Evolutionary conservation across 352 stramenopile genomes (phyloP).

Genomic region (Pythium periplocum): DNA sequence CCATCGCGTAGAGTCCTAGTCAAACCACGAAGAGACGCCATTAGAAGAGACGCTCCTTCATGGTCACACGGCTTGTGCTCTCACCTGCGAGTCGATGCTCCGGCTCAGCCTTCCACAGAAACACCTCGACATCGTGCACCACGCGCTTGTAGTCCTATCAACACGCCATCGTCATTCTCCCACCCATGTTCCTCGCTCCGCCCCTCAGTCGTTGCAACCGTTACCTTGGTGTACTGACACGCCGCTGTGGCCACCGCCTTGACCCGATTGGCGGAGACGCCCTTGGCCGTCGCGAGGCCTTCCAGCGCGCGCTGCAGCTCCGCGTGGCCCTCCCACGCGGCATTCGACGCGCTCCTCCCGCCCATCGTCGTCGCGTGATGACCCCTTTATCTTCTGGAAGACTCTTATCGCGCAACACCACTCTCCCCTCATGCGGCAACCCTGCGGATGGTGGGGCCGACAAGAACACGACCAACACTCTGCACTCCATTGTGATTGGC

Average conservation of each 20-base stretch:
- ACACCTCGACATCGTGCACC: conserved; percentile 80
- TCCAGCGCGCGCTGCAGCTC: conserved; percentile 66
- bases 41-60: background rate
- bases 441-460: too few relatives aligned
- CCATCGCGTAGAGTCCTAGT: conserved; percentile 71
- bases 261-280: conserved; percentile 74
- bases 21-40: conserved; percentile 10
- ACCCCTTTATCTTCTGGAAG: too few relatives aligned
- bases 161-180: conserved; percentile 3
- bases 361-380: background rate
- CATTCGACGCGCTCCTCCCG: background rate
- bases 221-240: conserved; percentile 69
- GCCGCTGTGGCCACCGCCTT: conserved; percentile 62
- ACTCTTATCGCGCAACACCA: too few relatives aligned
- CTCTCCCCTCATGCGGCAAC: too few relatives aligned
- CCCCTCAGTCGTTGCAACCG: background rate
- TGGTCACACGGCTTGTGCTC: background rate
- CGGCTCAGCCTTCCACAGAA: conserved; percentile 79
- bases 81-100: conserved; percentile 75
- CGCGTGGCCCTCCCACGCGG: conserved; percentile 59
- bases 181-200: background rate
- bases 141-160: conserved; percentile 83
- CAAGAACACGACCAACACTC: too few relatives aligned
- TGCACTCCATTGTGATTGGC: too few relatives aligned
- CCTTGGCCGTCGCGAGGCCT: conserved; percentile 65